Base-by-base conservation (phyloP, 495 filamentous ascomycete species). In the Penicillium herquei region DNA sequence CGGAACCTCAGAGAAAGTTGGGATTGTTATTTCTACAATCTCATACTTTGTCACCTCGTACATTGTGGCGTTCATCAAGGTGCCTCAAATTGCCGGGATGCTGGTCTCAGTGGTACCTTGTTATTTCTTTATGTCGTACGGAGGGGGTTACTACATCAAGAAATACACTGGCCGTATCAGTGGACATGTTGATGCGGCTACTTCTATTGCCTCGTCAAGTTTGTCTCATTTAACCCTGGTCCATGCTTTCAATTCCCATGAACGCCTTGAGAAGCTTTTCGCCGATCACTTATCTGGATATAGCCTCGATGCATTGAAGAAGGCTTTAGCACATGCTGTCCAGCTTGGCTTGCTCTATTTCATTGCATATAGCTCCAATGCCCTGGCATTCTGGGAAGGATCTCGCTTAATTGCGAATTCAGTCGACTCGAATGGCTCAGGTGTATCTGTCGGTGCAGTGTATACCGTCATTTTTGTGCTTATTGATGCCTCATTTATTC, bases 1-100 rank as follows among this genome's bases (percentile, higher is more conserved):
- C 2, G 85, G 85, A 12, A 86, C 84, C 5, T 82, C 80, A 0
- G 84, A 87, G 63, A 88, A 88, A 62, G 83, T 86, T 9, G 84
- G 84, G 11, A 70, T 87, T 2, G 81, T 80, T 32, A 68, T 87
- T 49, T 75, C 78, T 32, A 81, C 78, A 30, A 54, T 84, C 14
- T 76, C 81, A 8, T 87, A 83, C 63, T 86, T 88, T 62, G 61
- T 86, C 26, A 75, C 80, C 4, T 75, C 82, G 1, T 87, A 86
- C 55, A 68, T 85, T 18, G 81, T 87, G 12, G 82, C 82, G 3
- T 87, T 87, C 52, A 78, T 83, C 63, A 84, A 82, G 65, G 70
- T 82, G 34, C 67, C 76, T 16, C 52, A 60, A 33, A 64, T 76
- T 30, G 71, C 71, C 5, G 73, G 67, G 0, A 71, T 72, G 61